A percentile compares a stretch with the other conserved stretches of the same genome.
These are phyloP conservation scores for Barnettozyma populi DNA, from an alignment of 805 yeast species.

Conservation along the genomic window DNA sequence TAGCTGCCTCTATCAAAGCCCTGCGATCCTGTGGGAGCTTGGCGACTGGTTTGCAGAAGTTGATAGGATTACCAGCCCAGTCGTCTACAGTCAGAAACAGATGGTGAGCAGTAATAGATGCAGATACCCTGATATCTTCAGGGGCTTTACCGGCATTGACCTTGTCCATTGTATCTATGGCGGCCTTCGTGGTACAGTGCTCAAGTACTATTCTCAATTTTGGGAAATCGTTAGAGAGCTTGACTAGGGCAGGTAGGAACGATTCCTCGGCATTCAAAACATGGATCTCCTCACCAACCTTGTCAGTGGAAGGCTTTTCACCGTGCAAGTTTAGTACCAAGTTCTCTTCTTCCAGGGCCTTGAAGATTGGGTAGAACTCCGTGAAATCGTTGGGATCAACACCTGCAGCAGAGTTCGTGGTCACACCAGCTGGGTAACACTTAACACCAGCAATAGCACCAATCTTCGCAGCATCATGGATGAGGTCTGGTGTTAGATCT, in stretches of 20 bases:
- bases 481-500: slow-evolving; percentile 79
- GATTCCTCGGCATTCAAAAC: slow-evolving; percentile 91
- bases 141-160: slow-evolving; percentile 43
- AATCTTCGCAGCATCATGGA: slow-evolving; percentile 66
- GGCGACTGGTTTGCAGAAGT: slow-evolving; percentile 97
- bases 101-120: slow-evolving; percentile 95
- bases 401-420: slow-evolving; percentile 92
- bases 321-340: slow-evolving; percentile 90
- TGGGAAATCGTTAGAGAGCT: slow-evolving; percentile 80
- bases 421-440: slow-evolving; percentile 98
- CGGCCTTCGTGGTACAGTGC: slow-evolving; percentile 91
- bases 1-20: slow-evolving; percentile 82
- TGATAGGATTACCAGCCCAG: slow-evolving; percentile 95
- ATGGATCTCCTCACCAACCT: slow-evolving; percentile 63
- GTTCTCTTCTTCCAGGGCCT: slow-evolving; percentile 76
- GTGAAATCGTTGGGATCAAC: slow-evolving; percentile 91
- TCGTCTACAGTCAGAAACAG: slow-evolving; percentile 81
- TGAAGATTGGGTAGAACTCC: slow-evolving; percentile 81
- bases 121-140: slow-evolving; percentile 63
- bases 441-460: slow-evolving; percentile 82
- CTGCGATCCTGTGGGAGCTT: slow-evolving; percentile 80
- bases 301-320: slow-evolving; percentile 72
- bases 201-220: slow-evolving; percentile 80
- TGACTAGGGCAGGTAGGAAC: slow-evolving; percentile 81
- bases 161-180: slow-evolving; percentile 67